Evolutionary conservation across 2,329 filamentous ascomycete species (phyloP).

Genomic region (Amauroascus verrucosus): DNA sequence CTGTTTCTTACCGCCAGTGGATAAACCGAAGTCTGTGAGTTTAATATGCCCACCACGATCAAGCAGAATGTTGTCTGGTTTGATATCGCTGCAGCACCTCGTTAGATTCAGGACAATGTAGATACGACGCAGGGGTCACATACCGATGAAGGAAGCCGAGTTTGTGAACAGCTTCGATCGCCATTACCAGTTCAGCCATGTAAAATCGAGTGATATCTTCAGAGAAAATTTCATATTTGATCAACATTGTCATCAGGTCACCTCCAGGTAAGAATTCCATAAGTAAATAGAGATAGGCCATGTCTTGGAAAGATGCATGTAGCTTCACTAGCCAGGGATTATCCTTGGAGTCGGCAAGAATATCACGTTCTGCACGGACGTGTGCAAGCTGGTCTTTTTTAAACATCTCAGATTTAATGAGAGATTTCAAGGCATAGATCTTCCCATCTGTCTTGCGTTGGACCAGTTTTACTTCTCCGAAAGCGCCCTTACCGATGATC

Average conservation of each 20-base stretch:
- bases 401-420: slow-evolving; percentile 99
- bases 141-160: slow-evolving; percentile 97
- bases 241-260: slow-evolving; percentile 99
- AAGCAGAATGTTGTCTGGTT: slow-evolving; percentile 95
- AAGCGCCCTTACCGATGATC: slow-evolving; percentile 97
- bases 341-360: slow-evolving; percentile 88
- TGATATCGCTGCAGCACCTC: slow-evolving; percentile 65
- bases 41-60: slow-evolving; percentile 96
- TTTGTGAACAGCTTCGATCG: slow-evolving; percentile 98
- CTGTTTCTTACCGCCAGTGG: slow-evolving; percentile 93
- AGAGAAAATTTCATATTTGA: slow-evolving; percentile 99
- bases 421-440: slow-evolving; percentile 95
- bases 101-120: background rate
- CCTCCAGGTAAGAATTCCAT: slow-evolving; percentile 99
- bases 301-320: slow-evolving; percentile 95
- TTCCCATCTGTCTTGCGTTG: slow-evolving; percentile 94
- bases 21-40: slow-evolving; percentile 93
- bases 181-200: slow-evolving; percentile 94
- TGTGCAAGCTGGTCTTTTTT: slow-evolving; percentile 97
- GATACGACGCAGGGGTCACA: slow-evolving; percentile 24
- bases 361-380: slow-evolving; percentile 94
- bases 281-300: slow-evolving; percentile 92
- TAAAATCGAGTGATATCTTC: slow-evolving; percentile 98
- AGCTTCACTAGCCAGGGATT: slow-evolving; percentile 99
- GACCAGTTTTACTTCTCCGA: slow-evolving; percentile 95